Evolutionary conservation across 352 stramenopile species (phyloP), one percentile per base, ranked within the genome.

Genomic region (Phytophthora podocarpi): DNA sequence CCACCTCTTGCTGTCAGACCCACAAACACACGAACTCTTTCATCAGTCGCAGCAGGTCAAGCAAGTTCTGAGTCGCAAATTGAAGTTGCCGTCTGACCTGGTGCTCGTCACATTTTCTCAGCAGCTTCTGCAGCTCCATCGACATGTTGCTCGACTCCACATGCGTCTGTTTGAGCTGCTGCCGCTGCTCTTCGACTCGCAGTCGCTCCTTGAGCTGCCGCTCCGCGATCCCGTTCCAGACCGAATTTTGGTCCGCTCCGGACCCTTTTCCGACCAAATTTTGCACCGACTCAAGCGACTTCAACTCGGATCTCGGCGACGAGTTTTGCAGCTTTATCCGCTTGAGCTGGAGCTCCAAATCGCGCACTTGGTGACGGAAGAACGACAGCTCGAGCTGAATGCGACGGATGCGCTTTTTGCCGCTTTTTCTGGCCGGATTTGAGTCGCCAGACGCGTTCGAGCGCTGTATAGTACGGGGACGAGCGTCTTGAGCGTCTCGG

Each of bases 321-420:
- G 6, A 10, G 49, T 20, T 48, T 12, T 59, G 39, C 40, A 61
- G 27, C 34, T 65, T 65, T 18, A 70, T 32, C 10, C 40, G 55
- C 55, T 56, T 61, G 31, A 79, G 43, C 34, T 62, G 66, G 12
- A 66, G 43, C 55, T 82, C 66, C 36, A 82, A 45, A 10, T 77
- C 62, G 34, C 43, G 24, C 10, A 70, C 69, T 24, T 76, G 69
- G 2, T 64, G 39, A 5, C 65, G 48, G 24, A 76, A 54, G 26
- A 72, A 67, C 15, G 72, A 36, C 34, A 81, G 39, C 45, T 78
- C 72, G 5, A 72, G 15, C 16, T 70, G 60, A 4, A 69, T 64
- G 26, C 60, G 43, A 1, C 60, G 60, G 20, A 70, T 40, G 8
- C 61, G 54, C 41, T 65, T 70, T 15, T 59, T 64, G 31, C 48